A percentile compares a stretch with the other conserved stretches of the same genome.
These are phyloP conservation scores for Pseudognaphalium luteoalbum DNA, from an alignment of 129 eudicot genomes.

Conservation along the genomic window DNA sequence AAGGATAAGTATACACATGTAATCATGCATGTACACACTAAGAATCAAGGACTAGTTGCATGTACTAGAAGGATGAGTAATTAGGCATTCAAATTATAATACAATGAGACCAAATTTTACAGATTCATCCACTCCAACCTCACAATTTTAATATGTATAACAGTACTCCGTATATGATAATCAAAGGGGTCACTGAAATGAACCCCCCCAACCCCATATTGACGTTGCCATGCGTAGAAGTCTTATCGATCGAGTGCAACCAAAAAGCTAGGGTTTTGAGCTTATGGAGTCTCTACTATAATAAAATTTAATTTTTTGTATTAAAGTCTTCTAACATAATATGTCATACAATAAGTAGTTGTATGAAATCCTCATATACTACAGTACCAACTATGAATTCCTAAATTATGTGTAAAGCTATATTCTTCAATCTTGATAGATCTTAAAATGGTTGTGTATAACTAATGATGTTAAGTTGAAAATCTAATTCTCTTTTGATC, in stretches of 20 bases:
- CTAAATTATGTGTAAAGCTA: neutral
- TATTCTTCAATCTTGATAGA: neutral
- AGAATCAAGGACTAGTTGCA: neutral
- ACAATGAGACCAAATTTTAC: neutral
- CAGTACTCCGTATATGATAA: neutral
- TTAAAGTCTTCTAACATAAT: neutral
- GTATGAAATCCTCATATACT: neutral
- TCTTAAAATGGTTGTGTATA: neutral
- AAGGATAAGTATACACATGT: neutral
- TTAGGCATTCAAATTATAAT: neutral
- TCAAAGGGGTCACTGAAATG: neutral
- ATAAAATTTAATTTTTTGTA: neutral
- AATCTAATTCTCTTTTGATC: neutral
- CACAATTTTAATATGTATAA: neutral
- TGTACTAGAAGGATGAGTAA: neutral
- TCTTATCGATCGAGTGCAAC: neutral
- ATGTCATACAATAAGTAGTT: neutral
- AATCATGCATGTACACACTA: neutral
- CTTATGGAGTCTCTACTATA: neutral
- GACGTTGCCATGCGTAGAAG: neutral
- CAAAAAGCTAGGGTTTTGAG: constrained; percentile 22
- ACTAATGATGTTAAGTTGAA: neutral
- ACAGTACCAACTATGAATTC: neutral
- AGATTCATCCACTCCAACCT: too few species aligned
- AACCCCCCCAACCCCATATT: too few species aligned